phyloP scores from a whole-genome alignment of 2,329 filamentous ascomycete species.

The Fusarium sp. region DNA sequence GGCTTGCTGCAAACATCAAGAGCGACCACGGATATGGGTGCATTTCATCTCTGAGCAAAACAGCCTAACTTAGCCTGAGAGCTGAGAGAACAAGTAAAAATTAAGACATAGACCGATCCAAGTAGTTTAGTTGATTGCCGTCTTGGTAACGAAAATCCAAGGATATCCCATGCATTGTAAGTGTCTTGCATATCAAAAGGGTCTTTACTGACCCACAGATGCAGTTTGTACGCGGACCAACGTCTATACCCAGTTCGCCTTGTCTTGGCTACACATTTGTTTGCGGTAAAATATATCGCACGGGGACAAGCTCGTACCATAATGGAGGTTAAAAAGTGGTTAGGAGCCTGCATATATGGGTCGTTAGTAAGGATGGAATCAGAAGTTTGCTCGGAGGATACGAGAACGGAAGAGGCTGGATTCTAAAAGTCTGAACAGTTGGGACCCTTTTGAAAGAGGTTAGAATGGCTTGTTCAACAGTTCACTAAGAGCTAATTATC shows the following conservation, averaged over 20 bases:
- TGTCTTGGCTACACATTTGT: neutral
- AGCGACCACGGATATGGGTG: neutral
- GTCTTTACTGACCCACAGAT: neutral
- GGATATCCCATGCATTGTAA: conserved; percentile 22
- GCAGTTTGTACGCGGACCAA: neutral
- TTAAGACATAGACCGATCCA: neutral
- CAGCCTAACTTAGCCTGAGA: conserved; percentile 6
- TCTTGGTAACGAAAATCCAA: conserved; percentile 1
- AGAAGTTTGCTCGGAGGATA: neutral
- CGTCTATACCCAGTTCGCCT: neutral
- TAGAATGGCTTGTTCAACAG: neutral
- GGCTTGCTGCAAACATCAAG: neutral
- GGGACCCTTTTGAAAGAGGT: neutral
- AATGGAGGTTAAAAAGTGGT: conserved; percentile 1
- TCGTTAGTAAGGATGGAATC: neutral
- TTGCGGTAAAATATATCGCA: neutral
- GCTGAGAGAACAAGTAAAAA: neutral
- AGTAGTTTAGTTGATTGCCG: neutral
- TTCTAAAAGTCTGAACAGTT: neutral
- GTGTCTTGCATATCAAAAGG: conserved; percentile 36
- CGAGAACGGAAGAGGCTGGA: conserved; percentile 21
- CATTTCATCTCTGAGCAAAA: conserved; percentile 3
- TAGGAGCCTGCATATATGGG: neutral
- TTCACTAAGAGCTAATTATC: neutral
- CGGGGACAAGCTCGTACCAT: neutral